phyloP scores from a whole-genome alignment of 192 early-diverging fungal genomes.

The Rhizophagus clarus region DNA sequence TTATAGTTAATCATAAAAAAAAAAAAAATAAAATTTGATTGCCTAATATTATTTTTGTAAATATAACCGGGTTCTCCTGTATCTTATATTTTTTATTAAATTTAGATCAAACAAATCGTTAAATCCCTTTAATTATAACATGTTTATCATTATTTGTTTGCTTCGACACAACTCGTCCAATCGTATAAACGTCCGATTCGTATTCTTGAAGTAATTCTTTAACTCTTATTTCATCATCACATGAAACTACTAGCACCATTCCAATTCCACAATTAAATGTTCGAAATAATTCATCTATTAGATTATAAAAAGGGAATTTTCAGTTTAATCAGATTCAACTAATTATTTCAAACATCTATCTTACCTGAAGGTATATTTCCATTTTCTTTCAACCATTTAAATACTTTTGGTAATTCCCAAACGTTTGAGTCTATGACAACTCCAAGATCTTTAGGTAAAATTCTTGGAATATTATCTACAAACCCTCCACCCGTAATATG shows the following conservation, averaged over 20 bases:
- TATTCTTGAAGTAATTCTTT: slow-evolving; percentile 55
- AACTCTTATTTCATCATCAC: slow-evolving; percentile 63
- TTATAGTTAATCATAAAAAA: no score
- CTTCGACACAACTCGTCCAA: slow-evolving; percentile 65
- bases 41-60: no score
- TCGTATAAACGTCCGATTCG: slow-evolving; percentile 62
- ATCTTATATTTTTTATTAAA: no score
- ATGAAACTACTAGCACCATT: slow-evolving; percentile 89
- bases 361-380: slow-evolving; percentile 74
- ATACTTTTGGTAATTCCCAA: slow-evolving; percentile 89
- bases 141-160: slow-evolving; percentile 53
- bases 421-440: slow-evolving; percentile 79
- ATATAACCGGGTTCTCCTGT: no score
- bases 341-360: not conserved
- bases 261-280: slow-evolving; percentile 99
- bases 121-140: slow-evolving; percentile 44
- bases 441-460: slow-evolving; percentile 80
- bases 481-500: slow-evolving; percentile 99
- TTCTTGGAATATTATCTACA: slow-evolving; percentile 96
- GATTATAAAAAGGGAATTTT: slow-evolving; percentile 11
- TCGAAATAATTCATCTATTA: slow-evolving; percentile 84
- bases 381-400: slow-evolving; percentile 89
- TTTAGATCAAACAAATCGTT: no score
- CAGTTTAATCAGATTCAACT: not conserved
- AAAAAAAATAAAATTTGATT: no score